phyloP scores from a whole-genome alignment of 1,284 basidiomycete species.

The Ganoderma lucidum region DNA sequence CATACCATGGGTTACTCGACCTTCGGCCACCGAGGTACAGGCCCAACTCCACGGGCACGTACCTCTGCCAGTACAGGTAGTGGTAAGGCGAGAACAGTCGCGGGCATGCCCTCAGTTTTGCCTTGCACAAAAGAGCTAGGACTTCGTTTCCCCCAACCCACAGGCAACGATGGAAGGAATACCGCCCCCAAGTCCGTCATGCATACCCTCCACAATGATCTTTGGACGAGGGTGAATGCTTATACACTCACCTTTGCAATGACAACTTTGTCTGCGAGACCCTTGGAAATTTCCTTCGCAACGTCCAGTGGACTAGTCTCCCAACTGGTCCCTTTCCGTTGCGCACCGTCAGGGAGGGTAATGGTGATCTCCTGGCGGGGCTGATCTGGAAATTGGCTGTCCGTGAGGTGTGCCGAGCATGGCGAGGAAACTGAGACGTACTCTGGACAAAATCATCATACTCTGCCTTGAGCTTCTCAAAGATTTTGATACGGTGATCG shows the following conservation, averaged over 20 bases:
- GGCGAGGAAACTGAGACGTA: conserved; percentile 42
- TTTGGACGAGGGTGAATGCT: neutral
- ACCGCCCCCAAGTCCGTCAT: no score
- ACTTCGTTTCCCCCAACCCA: neutral
- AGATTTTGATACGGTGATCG: conserved; percentile 90
- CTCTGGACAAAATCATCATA: conserved; percentile 85
- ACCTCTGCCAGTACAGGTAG: neutral
- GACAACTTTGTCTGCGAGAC: conserved; percentile 89
- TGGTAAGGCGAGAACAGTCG: neutral
- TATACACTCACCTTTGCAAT: conserved; percentile 82
- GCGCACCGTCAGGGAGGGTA: conserved; percentile 89
- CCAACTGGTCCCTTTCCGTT: conserved; percentile 88
- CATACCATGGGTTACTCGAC: neutral
- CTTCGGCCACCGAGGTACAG: neutral
- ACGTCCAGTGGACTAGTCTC: conserved; percentile 97
- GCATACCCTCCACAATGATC: neutral
- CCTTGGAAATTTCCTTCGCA: conserved; percentile 88
- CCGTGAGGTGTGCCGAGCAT: conserved; percentile 1
- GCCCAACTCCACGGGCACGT: no score
- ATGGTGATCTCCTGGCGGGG: conserved; percentile 86
- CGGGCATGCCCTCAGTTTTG: neutral
- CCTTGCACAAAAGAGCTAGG: neutral
- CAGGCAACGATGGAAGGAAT: neutral
- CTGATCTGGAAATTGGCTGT: conserved; percentile 62
- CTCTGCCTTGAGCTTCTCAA: conserved; percentile 89